Base-by-base conservation (phyloP, 441 rosid genomes). In the Adansonia grandidieri region DNA sequence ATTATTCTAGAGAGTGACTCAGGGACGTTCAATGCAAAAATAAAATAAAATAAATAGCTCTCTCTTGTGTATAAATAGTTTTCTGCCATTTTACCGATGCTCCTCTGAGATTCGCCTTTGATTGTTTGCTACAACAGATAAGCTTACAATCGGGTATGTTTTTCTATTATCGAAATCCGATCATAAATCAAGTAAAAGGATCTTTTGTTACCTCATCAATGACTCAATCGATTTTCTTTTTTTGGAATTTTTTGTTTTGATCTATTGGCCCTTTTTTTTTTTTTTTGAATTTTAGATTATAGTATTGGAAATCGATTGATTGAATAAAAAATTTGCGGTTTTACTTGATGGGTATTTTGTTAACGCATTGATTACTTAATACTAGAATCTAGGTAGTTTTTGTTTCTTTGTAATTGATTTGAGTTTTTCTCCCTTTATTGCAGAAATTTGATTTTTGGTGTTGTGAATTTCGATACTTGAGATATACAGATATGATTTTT, bases 81-180 rank as follows among this genome's bases (percentile, higher is more conserved):
- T 77, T 47, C 77, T 45, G 32, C 67, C 44, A 62, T 62, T 62
- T 28, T 28, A 42, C 44, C 44, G 67, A 62, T 83, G 78, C 70
- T 75, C 37, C 66, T 62, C 57, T 57, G 81, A 84, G 84, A 85
- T 81, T 85, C 83, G 76, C 82, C 67, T 81, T 77, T 28, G 86
- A 86, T 84, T 81, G 37, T 53, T 86, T 78, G 82, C 82, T 80
- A 51, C 54, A 60, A 77, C 65, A 20, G 57, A 76, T 71, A 62
- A 73, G 72, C 63, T 75, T 66, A 2, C 44, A 72, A 62, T 70
- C 83, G 67, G 91, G 75, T 72, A 72, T 84, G 82, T 22, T 76
- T 73, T 62, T 40, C 60, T 82, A 83, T 80, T 54, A 69, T 79
- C 69, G 66, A 68, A 83, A 83, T 80, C 77, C 4, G 58, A 69